phyloP scores from a whole-genome alignment of 1,284 basidiomycete species.

The Sparassis latifolia region DNA sequence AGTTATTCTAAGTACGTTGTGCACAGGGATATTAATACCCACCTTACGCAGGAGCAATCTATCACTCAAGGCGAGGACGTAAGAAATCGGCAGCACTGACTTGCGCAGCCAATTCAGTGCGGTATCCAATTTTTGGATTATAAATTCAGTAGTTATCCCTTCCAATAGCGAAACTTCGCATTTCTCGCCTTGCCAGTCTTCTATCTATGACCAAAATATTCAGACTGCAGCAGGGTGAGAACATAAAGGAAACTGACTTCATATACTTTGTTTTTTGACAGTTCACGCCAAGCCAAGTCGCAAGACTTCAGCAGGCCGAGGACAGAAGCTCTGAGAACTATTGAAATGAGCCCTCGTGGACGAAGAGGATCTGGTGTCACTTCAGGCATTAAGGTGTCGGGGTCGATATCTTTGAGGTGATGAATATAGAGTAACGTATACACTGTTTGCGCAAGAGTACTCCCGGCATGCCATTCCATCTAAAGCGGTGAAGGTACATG shows the following conservation, averaged over 20 bases:
- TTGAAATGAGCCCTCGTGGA: conserved; percentile 53
- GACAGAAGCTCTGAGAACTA: conserved; percentile 67
- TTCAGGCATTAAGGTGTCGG: conserved; percentile 38
- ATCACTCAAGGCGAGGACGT: conserved; percentile 35
- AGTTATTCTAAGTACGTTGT: conserved; percentile 1
- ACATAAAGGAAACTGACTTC: conserved; percentile 49
- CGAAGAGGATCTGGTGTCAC: conserved; percentile 30
- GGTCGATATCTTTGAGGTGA: conserved; percentile 52
- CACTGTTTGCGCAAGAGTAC: conserved; percentile 80
- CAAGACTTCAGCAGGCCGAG: conserved; percentile 78
- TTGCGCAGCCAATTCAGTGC: conserved; percentile 42
- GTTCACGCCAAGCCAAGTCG: conserved; percentile 77
- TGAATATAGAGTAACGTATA: conserved; percentile 81
- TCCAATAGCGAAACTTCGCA: conserved; percentile 78
- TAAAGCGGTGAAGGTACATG: conserved; percentile 29
- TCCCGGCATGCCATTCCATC: conserved; percentile 86
- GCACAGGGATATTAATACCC: not conserved
- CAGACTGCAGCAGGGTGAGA: conserved; percentile 4
- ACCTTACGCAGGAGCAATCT: conserved; percentile 58
- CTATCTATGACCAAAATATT: conserved; percentile 42
- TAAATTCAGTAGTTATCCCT: conserved; percentile 50
- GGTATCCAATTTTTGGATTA: conserved; percentile 56
- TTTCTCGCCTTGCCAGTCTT: conserved; percentile 88
- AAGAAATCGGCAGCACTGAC: conserved; percentile 22
- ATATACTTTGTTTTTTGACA: conserved; percentile 63